Conservation (phyloP, 2,329 filamentous ascomycete genomes). For the Fusarium sp. region DNA sequence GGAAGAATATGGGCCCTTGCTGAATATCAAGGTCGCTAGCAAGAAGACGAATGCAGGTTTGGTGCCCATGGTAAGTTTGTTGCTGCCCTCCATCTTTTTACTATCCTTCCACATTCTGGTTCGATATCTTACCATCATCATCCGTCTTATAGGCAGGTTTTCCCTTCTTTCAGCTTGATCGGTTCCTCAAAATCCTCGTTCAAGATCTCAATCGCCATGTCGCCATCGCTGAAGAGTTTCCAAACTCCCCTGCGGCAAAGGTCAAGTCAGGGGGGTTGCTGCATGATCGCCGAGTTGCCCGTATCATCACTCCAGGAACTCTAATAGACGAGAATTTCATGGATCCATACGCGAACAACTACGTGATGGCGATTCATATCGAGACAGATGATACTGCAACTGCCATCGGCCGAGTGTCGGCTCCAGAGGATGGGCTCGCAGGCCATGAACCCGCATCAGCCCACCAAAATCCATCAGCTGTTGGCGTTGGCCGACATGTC, state of each 20-base stretch:
- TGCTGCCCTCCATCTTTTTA: slow-evolving; percentile 18
- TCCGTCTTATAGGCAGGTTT: slow-evolving; percentile 79
- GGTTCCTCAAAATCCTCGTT: slow-evolving; percentile 92
- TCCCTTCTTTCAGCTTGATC: slow-evolving; percentile 91
- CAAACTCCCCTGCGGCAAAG: slow-evolving; percentile 77
- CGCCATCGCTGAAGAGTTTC: slow-evolving; percentile 93
- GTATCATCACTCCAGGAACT: slow-evolving; percentile 93
- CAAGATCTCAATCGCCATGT: slow-evolving; percentile 92
- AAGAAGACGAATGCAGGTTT: slow-evolving; percentile 83
- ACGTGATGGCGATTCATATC: slow-evolving; percentile 82
- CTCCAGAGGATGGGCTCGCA: slow-evolving; percentile 17
- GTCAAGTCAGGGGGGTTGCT: slow-evolving; percentile 81
- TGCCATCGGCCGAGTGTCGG: slow-evolving; percentile 59
- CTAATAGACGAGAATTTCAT: slow-evolving; percentile 98
- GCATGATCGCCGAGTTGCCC: slow-evolving; percentile 86
- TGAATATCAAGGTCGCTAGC: slow-evolving; percentile 87
- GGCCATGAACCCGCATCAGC: slow-evolving; percentile 40
- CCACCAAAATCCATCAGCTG: slow-evolving; percentile 40
- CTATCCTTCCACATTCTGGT: slow-evolving; percentile 12
- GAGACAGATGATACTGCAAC: not conserved
- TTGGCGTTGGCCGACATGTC: slow-evolving; percentile 34
- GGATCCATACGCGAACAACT: slow-evolving; percentile 94
- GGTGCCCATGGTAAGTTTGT: slow-evolving; percentile 81
- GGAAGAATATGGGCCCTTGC: slow-evolving; percentile 84
- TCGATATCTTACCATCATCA: slow-evolving; percentile 36